A percentile compares a stretch with the other conserved stretches of the same genome.
Evolutionary conservation across 2,329 filamentous ascomycete genomes (phyloP).

Genomic region (Colletotrichum orchidophilum): DNA sequence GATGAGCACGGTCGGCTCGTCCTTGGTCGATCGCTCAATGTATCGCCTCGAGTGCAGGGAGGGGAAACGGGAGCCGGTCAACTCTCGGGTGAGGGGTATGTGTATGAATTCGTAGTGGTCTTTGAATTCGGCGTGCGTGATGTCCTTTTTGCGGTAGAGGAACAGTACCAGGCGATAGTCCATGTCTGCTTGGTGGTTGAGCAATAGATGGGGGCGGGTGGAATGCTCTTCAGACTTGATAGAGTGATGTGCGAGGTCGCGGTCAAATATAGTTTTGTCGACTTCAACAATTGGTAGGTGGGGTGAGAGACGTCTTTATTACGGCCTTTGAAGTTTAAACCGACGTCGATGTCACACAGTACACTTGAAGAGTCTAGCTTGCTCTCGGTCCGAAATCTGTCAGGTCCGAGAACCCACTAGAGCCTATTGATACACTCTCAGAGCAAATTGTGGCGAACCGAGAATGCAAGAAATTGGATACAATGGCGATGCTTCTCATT

Average conservation of each 20-base stretch:
- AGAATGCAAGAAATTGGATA: background rate
- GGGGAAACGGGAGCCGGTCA: constrained; percentile 37
- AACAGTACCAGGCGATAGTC: constrained; percentile 33
- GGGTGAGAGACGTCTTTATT: background rate
- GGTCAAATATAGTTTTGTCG: background rate
- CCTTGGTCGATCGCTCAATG: constrained; percentile 27
- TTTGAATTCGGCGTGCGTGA: constrained; percentile 37
- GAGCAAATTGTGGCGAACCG: background rate
- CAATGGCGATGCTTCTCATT: background rate
- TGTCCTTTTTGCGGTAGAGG: constrained; percentile 34
- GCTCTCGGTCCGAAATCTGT: background rate
- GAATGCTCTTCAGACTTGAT: background rate
- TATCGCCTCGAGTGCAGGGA: constrained; percentile 36
- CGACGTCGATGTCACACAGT: background rate
- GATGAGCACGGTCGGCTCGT: constrained; percentile 30
- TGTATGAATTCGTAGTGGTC: constrained; percentile 39
- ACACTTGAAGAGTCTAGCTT: background rate
- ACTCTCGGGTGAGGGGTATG: constrained; percentile 36
- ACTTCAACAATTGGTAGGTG: background rate
- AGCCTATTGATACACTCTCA: background rate
- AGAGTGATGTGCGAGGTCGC: background rate
- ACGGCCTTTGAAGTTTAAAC: background rate
- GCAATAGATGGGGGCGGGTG: background rate
- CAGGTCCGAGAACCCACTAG: background rate
- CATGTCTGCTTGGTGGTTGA: background rate